Evolutionary conservation across 495 filamentous ascomycete species (phyloP), one percentile per base, ranked within the genome.

Genomic region (Astrothelium subdiscretum): DNA sequence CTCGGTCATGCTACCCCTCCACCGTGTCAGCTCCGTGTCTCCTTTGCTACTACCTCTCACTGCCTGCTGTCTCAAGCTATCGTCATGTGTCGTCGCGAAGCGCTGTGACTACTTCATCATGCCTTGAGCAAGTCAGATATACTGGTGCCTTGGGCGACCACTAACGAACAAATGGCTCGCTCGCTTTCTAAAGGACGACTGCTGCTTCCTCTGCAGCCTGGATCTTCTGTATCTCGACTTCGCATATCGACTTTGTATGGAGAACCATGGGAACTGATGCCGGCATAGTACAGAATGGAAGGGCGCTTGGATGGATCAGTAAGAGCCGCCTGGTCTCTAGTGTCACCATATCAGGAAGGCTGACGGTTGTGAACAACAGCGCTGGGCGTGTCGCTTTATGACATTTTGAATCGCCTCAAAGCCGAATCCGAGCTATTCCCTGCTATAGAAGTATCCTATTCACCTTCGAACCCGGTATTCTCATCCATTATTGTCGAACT

Each of bases 371-470:
- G 13, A 22, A 12, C 1, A 11, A 48, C 60, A 95, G 92, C 85
- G 26, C 84, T 98, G 51, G 94, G 94, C 60, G 86, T 88, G 63
- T 95, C 94, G 1, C 79, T 97, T 42, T 91, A 96, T 73, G 90
- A 96, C 68, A 80, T 95, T 62, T 75, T 97, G 32, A 88, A 85
- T 32, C 83, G 88, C 40, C 77, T 97, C 58, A 96, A 96, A 69
- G 85, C 89, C 31, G 87, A 96, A 70, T 86, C 88, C 12, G 83
- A 86, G 60, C 77, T 79, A 1, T 97, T 90, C 76, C 89, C 91
- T 35, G 84, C 83, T 60, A 87, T 97, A 69, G 85, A 96, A 60
- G 74, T 97, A 54, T 81, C 83, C 59, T 92, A 94, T 73, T 88
- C 87, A 26, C 74, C 82, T 6, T 72, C 75, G 18, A 75, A 87